phyloP scores from a whole-genome alignment of 2,329 filamentous ascomycete species.

The Botrytis hyacinthi region DNA sequence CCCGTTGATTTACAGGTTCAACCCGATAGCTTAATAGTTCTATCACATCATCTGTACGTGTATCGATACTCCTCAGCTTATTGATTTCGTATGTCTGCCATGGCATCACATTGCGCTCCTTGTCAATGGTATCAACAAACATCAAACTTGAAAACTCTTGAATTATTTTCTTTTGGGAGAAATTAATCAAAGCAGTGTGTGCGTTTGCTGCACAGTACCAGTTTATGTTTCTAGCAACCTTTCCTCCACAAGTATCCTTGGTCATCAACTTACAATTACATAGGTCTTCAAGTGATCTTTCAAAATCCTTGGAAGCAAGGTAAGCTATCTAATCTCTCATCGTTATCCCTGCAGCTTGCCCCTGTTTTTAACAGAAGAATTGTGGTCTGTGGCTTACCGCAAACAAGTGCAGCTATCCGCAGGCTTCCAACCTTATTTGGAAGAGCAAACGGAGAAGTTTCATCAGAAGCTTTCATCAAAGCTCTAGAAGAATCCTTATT shows the following conservation, averaged over 20 bases:
- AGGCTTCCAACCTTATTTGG: constrained; percentile 27
- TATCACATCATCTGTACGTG: constrained; percentile 6
- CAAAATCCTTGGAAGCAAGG: constrained; percentile 12
- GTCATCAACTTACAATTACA: neutral
- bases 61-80: neutral
- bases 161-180: neutral
- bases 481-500: constrained; percentile 20
- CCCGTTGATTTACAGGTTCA: neutral
- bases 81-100: neutral
- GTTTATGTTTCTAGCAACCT: neutral
- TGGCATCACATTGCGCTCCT: neutral
- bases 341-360: constrained; percentile 20
- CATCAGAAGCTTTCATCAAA: constrained; percentile 17
- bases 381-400: constrained; percentile 26
- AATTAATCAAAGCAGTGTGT: neutral
- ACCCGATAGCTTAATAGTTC: neutral
- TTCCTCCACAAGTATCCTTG: neutral
- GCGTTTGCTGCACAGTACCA: neutral
- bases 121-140: constrained; percentile 1
- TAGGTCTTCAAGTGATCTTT: constrained; percentile 5
- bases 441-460: constrained; percentile 29
- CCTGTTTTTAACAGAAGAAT: constrained; percentile 21
- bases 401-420: constrained; percentile 31
- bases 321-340: neutral
- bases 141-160: constrained; percentile 4